A percentile compares a stretch with the other conserved stretches of the same genome.
These are phyloP conservation scores for Mycothermus thermophilus DNA, from an alignment of 495 filamentous ascomycete genomes.

Conservation along the genomic window DNA sequence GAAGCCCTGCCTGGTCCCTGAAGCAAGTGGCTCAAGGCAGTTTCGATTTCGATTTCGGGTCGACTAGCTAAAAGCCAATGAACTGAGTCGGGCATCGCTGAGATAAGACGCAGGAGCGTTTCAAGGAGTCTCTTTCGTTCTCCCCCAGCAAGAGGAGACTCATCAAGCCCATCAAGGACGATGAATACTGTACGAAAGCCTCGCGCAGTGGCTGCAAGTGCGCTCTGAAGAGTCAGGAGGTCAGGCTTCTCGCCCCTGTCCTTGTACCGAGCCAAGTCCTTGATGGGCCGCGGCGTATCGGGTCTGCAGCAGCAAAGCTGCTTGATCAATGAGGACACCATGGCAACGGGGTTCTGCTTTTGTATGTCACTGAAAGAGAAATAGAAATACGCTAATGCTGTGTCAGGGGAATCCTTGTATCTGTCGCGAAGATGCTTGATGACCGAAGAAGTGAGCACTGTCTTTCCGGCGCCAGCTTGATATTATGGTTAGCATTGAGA, in stretches of 20 bases:
- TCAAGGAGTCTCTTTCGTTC: background rate
- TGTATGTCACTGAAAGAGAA: background rate
- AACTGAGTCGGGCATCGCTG: background rate
- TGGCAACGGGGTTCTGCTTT: background rate
- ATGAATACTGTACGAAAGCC: background rate
- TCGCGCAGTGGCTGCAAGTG: background rate
- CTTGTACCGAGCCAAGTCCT: background rate
- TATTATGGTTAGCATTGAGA: too few relatives aligned
- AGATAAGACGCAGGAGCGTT: background rate
- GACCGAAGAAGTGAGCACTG: background rate
- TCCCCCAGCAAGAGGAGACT: background rate
- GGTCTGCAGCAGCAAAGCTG: background rate
- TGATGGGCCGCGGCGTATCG: background rate
- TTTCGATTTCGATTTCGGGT: background rate
- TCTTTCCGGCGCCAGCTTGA: background rate
- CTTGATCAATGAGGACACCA: background rate
- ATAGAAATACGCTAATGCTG: background rate
- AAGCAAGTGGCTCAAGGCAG: background rate
- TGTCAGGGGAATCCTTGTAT: background rate
- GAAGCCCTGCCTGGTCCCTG: too few relatives aligned
- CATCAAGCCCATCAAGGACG: background rate
- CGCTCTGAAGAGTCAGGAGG: background rate
- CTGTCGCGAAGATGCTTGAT: background rate
- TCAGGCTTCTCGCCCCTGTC: background rate
- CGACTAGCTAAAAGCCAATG: background rate